These are phyloP conservation scores for Aspergillus fischeri DNA, from an alignment of 2,329 filamentous ascomycete genomes.

Conservation along the genomic window DNA sequence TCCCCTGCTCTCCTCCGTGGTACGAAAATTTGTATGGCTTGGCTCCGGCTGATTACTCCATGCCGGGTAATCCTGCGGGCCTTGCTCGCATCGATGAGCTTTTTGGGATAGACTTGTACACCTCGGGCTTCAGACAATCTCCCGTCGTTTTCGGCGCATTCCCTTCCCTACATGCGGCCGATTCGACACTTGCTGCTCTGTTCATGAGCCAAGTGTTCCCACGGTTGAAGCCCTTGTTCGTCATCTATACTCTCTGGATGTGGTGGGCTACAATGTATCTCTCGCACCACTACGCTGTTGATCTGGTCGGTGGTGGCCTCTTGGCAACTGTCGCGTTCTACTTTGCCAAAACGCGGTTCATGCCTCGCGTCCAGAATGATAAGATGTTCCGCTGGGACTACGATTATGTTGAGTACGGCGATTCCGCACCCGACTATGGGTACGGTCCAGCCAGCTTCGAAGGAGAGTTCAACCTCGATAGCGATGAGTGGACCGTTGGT, in stretches of 20 bases:
- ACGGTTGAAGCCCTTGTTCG: constrained; percentile 71
- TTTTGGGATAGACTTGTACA: constrained; percentile 90
- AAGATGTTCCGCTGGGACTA: constrained; percentile 94
- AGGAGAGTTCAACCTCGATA: constrained; percentile 58
- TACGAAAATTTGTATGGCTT: constrained; percentile 92
- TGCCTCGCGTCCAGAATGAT: constrained; percentile 76
- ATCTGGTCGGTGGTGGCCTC: constrained; percentile 81
- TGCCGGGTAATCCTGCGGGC: constrained; percentile 83
- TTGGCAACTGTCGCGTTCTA: constrained; percentile 77
- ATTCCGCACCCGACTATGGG: constrained; percentile 50
- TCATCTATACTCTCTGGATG: constrained; percentile 83
- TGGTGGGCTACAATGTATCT: constrained; percentile 99
- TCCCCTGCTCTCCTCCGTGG: constrained; percentile 94
- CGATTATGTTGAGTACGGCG: constrained; percentile 84
- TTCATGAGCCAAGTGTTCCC: constrained; percentile 95
- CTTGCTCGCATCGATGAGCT: constrained; percentile 83
- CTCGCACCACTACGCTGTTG: constrained; percentile 93
- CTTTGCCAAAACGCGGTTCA: constrained; percentile 71
- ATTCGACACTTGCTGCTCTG: constrained; percentile 81
- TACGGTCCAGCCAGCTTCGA: constrained; percentile 56
- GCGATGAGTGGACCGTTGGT: constrained; percentile 86
- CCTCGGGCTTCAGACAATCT: constrained; percentile 82
- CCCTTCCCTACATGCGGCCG: constrained; percentile 85
- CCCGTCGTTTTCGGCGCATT: constrained; percentile 94
- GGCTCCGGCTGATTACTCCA: constrained; percentile 86